These are phyloP conservation scores for Bretziella fagacearum DNA, from an alignment of 2,329 filamentous ascomycete genomes.

Conservation along the genomic window DNA sequence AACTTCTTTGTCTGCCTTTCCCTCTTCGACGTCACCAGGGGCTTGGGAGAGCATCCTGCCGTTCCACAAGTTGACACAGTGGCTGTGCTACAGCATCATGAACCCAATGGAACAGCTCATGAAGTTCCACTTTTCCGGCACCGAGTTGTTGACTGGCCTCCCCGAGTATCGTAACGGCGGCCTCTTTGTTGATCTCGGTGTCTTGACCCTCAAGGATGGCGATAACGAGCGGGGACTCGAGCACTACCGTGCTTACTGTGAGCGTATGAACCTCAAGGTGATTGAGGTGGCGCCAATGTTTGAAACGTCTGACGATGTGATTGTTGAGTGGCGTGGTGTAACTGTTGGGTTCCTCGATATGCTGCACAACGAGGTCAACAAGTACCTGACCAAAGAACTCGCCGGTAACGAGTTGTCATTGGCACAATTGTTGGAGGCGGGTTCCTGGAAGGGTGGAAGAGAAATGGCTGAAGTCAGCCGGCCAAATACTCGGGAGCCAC, in stretches of 20 bases:
- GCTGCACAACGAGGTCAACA: slow-evolving; percentile 37
- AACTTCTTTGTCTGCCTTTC: slow-evolving; percentile 31
- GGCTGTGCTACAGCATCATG: slow-evolving; percentile 89
- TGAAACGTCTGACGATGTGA: slow-evolving; percentile 40
- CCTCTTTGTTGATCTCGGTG: slow-evolving; percentile 67
- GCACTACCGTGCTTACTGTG: slow-evolving; percentile 46
- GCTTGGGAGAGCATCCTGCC: slow-evolving; percentile 68
- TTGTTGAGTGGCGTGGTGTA: slow-evolving; percentile 49
- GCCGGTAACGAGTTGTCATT: slow-evolving; percentile 56
- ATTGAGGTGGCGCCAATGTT: slow-evolving; percentile 42
- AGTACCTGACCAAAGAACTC: slow-evolving; percentile 45
- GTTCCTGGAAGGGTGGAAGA: slow-evolving; percentile 95
- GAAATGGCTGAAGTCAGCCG: slow-evolving; percentile 91
- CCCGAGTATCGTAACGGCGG: slow-evolving; percentile 90
- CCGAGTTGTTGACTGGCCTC: slow-evolving; percentile 68
- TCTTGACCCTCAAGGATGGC: slow-evolving; percentile 55
- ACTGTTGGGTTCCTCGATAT: slow-evolving; percentile 43
- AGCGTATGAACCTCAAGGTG: slow-evolving; percentile 48
- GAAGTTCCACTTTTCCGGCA: slow-evolving; percentile 63
- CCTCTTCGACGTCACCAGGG: slow-evolving; percentile 27
- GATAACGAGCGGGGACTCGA: slow-evolving; percentile 55
- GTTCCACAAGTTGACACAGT: slow-evolving; percentile 89
- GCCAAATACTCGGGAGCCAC: slow-evolving; percentile 90
- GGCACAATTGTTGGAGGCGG: slow-evolving; percentile 83
- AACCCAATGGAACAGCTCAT: slow-evolving; percentile 72